These are phyloP conservation scores for Mayamaea pseudoterrestris DNA, from an alignment of 108 stramenopile species.

Conservation along the genomic window DNA sequence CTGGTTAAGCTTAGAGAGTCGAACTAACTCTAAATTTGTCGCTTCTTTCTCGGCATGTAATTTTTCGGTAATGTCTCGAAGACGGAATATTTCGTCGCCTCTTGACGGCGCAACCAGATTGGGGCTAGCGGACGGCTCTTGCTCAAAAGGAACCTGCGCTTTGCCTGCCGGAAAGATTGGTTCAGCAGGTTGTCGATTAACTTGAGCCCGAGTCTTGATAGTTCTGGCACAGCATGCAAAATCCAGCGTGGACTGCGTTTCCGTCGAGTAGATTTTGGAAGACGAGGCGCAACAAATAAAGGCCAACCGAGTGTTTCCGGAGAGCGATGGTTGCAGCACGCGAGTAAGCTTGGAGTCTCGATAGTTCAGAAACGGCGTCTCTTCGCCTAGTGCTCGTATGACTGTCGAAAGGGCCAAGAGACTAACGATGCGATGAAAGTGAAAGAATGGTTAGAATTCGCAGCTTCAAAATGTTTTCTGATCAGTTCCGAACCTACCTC, in stretches of 20 bases:
- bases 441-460: conserved; percentile 4
- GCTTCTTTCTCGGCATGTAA: background rate
- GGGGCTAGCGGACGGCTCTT: background rate
- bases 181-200: conserved; percentile 76
- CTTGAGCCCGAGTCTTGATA: conserved; percentile 62
- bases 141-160: background rate
- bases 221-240: conserved; percentile 91
- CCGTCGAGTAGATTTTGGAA: conserved; percentile 77
- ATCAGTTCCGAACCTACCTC: conserved; percentile 27
- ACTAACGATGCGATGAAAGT: conserved; percentile 16
- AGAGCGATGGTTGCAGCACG: conserved; percentile 93
- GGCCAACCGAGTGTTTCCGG: conserved; percentile 88
- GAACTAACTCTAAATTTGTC: background rate
- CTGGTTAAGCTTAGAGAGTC: no score
- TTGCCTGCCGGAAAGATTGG: background rate
- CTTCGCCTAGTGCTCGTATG: conserved; percentile 47
- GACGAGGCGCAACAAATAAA: conserved; percentile 94
- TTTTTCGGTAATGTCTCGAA: background rate
- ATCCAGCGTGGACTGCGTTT: conserved; percentile 89
- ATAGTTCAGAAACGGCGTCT: conserved; percentile 57
- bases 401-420: conserved; percentile 75
- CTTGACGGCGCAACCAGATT: background rate
- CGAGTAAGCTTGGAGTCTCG: conserved; percentile 96
- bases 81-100: background rate
- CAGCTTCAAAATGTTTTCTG: background rate